Base-by-base conservation (phyloP, 768 basidiomycete species). In the Trametes cinnabarina region DNA sequence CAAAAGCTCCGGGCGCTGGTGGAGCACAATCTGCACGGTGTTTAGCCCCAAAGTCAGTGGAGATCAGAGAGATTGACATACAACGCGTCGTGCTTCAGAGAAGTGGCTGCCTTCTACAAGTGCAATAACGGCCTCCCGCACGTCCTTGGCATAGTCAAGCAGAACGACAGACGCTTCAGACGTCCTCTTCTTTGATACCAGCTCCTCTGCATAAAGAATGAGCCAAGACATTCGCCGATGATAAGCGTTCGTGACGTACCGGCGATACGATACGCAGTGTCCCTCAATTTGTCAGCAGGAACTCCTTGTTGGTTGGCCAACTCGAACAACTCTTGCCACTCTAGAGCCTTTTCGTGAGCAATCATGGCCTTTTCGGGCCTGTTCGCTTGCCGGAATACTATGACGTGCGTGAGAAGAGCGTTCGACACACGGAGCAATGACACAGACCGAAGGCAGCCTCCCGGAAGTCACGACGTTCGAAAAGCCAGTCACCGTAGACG, bases 271-370 rank as follows among this genome's bases (percentile, higher is more conserved):
- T 89, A 86, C 12, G 83, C 92, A 65, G 86, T 82, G 2, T 81
- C 79, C 14, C 74, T 69, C 10, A 92, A 67, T 42, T 90, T 85
- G 12, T 87, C 85, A 26, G 74, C 72, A 0, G 77, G 57, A 10
- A 83, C 64, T 2, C 78, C 73, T 47, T 82, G 77, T 25, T 76
- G 77, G 20, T 81, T 65, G 3, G 89, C 89, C 25, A 97, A 74
- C 23, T 90, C 86, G 70, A 99, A 98, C 0, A 97, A 76, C 62
- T 95, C 93, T 66, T 89, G 86, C 96, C 96, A 99, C 52, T 89
- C 83, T 30, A 93, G 75, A 0, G 90, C 89, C 55, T 86, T 88
- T 71, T 98, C 95, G 65, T 94, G 85, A 0, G 95, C 87, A 9
- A 88, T 78, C 82, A 99, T 86, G 1, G 95, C 92, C 59, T 92